phyloP scores from a whole-genome alignment of 129 eudicot genomes.

The Lactuca saligna region DNA sequence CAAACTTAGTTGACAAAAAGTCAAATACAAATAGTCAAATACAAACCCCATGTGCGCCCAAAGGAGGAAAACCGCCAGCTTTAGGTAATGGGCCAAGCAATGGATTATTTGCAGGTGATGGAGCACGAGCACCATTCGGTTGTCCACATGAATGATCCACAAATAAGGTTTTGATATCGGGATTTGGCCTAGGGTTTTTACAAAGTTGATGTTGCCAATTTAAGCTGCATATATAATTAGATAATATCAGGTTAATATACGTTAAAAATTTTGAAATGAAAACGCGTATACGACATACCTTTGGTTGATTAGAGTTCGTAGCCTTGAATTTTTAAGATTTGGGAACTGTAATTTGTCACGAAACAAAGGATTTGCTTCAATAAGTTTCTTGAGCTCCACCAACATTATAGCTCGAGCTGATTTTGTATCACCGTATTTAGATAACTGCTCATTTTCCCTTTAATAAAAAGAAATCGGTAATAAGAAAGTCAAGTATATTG shows the following conservation, averaged over 20 bases:
- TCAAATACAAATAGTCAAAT: not conserved
- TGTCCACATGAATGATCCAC: constrained; percentile 95
- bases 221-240: constrained; percentile 47
- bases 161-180: constrained; percentile 88
- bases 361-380: constrained; percentile 91
- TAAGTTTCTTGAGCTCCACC: constrained; percentile 91
- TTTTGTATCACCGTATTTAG: constrained; percentile 93
- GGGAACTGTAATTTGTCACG: constrained; percentile 91
- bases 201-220: constrained; percentile 99
- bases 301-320: constrained; percentile 88
- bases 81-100: constrained; percentile 84
- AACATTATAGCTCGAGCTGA: constrained; percentile 92
- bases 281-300: constrained; percentile 44
- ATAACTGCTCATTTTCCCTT: constrained; percentile 91
- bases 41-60: constrained; percentile 93
- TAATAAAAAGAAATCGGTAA: constrained; percentile 8
- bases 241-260: not conserved
- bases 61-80: constrained; percentile 89
- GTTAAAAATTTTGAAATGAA: not conserved
- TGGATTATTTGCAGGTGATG: constrained; percentile 87
- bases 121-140: constrained; percentile 93
- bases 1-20: not conserved
- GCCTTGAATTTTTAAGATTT: constrained; percentile 78
- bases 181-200: constrained; percentile 95
- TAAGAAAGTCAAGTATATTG: not conserved